A percentile compares a stretch with the other conserved stretches of the same genome.
Evolutionary conservation across 73 alveolate species (phyloP).

Genomic region (Tetrahymena thermophila): DNA sequence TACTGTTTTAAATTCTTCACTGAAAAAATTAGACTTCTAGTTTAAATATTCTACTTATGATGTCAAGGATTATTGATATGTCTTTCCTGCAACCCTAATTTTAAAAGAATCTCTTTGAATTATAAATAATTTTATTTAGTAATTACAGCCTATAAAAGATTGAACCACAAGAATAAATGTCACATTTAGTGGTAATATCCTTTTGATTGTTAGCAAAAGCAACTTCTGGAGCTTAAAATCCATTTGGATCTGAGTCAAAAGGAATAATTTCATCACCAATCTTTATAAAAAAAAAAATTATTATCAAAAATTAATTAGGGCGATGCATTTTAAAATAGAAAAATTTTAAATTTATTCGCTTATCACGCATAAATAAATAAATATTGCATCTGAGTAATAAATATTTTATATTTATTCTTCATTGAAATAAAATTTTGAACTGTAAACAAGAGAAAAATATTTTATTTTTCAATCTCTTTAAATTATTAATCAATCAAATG

Average conservation of each 20-base stretch:
- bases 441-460: no score
- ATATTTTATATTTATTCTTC: no score
- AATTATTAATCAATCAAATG: no score
- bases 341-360: no score
- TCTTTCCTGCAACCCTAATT: neutral
- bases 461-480: no score
- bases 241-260: neutral
- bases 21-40: neutral
- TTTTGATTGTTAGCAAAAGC: neutral
- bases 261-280: neutral
- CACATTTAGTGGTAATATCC: neutral
- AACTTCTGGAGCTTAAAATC: neutral
- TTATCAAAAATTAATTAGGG: neutral
- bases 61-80: neutral
- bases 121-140: neutral
- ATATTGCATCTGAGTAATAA: no score
- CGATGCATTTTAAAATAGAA: no score
- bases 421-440: no score
- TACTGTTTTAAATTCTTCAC: neutral
- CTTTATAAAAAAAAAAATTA: neutral
- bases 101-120: neutral
- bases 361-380: no score
- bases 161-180: neutral
- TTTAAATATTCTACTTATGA: neutral
- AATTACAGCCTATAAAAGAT: neutral